Conservation (phyloP, 306 rosid genomes). For the Crotalaria pallida region DNA sequence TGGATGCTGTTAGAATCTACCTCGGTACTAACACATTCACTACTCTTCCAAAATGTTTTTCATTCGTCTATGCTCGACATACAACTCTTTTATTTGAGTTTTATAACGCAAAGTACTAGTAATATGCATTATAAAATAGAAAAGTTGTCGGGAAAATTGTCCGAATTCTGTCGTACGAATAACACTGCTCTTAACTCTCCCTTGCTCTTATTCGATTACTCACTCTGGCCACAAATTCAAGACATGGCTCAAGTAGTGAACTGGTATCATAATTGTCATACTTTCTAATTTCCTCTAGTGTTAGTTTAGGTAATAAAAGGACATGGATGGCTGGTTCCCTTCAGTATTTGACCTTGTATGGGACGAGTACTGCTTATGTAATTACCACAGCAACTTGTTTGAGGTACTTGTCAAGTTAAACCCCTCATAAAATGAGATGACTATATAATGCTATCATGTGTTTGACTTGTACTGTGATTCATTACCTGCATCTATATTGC, state of each 20-base stretch:
- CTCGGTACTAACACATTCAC: conserved; percentile 40
- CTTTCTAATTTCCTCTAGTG: conserved; percentile 23
- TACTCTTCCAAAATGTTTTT: no score
- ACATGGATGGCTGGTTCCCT: conserved; percentile 41
- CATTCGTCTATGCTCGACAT: no score
- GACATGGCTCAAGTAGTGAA: conserved; percentile 14
- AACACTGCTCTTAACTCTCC: no score
- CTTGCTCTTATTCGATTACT: not conserved
- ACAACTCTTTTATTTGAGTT: no score
- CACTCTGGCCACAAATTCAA: conserved; percentile 2
- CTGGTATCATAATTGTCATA: not conserved
- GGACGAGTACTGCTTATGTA: conserved; percentile 42
- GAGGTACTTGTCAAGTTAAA: conserved; percentile 38
- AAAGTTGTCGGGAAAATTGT: no score
- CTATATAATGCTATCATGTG: not conserved
- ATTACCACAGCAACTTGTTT: conserved; percentile 47
- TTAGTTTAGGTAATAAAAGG: conserved; percentile 37
- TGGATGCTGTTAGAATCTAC: conserved; percentile 46
- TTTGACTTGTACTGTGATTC: not conserved
- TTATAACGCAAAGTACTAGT: no score
- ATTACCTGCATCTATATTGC: not conserved
- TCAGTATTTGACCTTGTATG: conserved; percentile 54
- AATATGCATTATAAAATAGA: no score
- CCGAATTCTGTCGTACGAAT: no score
- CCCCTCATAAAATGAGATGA: not conserved